Evolutionary conservation across 129 eudicot species (phyloP), one percentile per base, ranked within the genome.

Genomic region (Glebionis coronaria): DNA sequence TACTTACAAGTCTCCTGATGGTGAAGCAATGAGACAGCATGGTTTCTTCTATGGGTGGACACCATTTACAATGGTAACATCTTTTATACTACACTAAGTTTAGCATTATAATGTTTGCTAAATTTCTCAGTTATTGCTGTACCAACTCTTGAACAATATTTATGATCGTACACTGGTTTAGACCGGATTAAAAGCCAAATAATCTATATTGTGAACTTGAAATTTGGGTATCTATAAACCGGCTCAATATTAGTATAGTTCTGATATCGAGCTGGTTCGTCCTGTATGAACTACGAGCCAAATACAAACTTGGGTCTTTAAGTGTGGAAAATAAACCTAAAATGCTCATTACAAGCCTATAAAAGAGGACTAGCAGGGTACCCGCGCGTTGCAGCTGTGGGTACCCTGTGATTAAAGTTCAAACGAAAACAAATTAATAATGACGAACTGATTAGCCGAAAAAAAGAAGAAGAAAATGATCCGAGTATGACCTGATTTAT

Each of bases 31-130:
- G 71, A 82, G 80, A 78, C 72, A 63, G 54, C 97, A 76, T 61
- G 99, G 99, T 14, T 81, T 86, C 76, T 89, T 87, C 70, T 60
- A 87, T 74, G 99, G 93, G 12, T 94, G 99, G 99, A 94, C 97
- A 58, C 79, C 85, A 62, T 79, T 84, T 73, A 89, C 99, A 29
- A 53, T 74, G 87, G 99, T 94, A 88, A 66, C 15, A 56, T 56
- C 73, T 67, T 66, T 62, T 47, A 47, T 20, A 16, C 55, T 56
- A 68, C 54, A 35, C 67, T 35, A 35, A 54, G 44, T 50, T 13
- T 50, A 4, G 40, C 47, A 40, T 40, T 62, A 14, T 50, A 49
- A 15, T 53, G 50, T 27, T 47, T 46, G 56, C 56, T 21, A 7
- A 8, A 45, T 57, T 45, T 14, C 13, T 23, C 44, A 6, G 42